These are phyloP conservation scores for Fusarium sp. DNA, from an alignment of 2,329 filamentous ascomycete species.

Conservation along the genomic window DNA sequence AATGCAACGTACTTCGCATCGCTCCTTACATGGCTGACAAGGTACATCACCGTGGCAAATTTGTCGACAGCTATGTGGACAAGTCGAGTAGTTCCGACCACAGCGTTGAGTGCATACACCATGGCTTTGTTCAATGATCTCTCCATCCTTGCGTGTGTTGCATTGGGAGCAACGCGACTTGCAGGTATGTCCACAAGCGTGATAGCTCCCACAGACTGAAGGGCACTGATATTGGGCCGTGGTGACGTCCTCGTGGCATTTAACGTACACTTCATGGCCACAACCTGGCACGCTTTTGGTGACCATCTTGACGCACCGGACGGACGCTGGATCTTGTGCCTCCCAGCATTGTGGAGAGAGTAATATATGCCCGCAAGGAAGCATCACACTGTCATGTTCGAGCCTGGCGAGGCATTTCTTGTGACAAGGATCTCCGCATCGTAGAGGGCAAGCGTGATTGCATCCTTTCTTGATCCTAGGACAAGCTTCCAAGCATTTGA, in stretches of 20 bases:
- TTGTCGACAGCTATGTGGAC: neutral
- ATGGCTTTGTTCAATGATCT: neutral
- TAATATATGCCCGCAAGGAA: neutral
- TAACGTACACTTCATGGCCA: neutral
- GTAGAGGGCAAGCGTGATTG: neutral
- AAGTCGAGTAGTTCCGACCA: neutral
- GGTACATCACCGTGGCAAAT: neutral
- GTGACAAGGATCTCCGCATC: constrained; percentile 1
- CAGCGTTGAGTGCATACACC: constrained; percentile 1
- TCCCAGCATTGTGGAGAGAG: constrained; percentile 2
- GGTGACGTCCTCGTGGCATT: neutral
- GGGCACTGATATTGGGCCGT: neutral
- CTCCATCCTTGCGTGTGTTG: neutral
- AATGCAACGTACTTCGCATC: constrained; percentile 3
- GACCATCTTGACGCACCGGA: neutral
- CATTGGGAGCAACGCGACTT: neutral
- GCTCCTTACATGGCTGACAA: neutral
- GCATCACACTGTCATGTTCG: neutral
- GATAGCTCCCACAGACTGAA: neutral
- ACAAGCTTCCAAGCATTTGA: neutral
- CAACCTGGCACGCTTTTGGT: neutral
- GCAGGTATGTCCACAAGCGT: neutral
- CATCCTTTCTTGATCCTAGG: neutral
- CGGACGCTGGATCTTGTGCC: neutral
- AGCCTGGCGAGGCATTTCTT: neutral